Base-by-base conservation (phyloP, 441 rosid species). In the Melastoma candidum region DNA sequence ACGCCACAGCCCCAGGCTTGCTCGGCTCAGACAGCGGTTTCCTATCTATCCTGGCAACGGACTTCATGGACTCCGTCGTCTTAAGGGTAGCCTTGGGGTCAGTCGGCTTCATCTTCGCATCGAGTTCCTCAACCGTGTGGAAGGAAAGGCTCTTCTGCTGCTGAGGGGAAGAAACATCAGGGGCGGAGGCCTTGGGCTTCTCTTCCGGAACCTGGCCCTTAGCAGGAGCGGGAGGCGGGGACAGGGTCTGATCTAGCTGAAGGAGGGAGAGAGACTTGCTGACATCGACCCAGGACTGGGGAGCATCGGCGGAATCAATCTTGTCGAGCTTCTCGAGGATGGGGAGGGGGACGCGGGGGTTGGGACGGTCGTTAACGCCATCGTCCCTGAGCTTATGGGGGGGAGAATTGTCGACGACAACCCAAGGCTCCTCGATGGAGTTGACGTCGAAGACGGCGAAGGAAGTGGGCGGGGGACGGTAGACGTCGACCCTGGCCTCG, bases 201-300 rank as follows among this genome's bases (percentile, higher is more conserved):
- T 6, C 41, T 9, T 6, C 41, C 41, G 41, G 41, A 36, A 36
- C 41, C 41, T 36, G 6, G 8, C 6, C 41, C 41, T 36, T 36
- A 1, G 7, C 1, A 36, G 41, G 6, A 36, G 41, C 41, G 8
- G 22, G 22, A 17, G 41, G 41, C 8, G 41, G 6, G 41, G 41
- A 36, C 41, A 36, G 41, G 8, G 41, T 36, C 41, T 9, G 41
- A 2, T 36, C 7, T 6, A 36, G 41, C 41, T 36, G 41, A 36
- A 36, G 41, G 41, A 36, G 41, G 41, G 41, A 36, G 7, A 93
- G 64, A 24, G 90, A 84, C 57, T 87, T 87, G 53, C 93, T 89
- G 39, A 93, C 93, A 46, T 93, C 99, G 5, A 79, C 90, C 97
- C 99, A 89, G 22, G 99, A 77, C 50, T 74, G 83, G 59, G 97